Evolutionary conservation across 2,329 filamentous ascomycete species (phyloP).

Genomic region (Byssochlamys sp.): DNA sequence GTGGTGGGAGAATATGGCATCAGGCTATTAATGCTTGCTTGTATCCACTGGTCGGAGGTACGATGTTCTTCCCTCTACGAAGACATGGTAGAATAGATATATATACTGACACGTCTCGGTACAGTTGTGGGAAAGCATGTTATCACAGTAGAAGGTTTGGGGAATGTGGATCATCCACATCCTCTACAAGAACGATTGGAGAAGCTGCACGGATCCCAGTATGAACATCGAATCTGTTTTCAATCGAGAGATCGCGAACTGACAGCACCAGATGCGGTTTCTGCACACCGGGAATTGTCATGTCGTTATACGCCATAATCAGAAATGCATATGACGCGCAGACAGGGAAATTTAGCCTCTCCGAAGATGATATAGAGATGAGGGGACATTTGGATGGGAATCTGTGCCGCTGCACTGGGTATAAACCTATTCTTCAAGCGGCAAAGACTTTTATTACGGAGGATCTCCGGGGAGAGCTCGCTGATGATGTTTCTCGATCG

Average conservation of each 20-base stretch:
- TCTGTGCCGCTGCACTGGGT: slow-evolving; percentile 77
- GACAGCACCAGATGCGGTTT: slow-evolving; percentile 52
- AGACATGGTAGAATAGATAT: background rate
- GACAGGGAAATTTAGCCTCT: slow-evolving; percentile 62
- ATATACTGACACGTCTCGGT: background rate
- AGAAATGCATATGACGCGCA: slow-evolving; percentile 72
- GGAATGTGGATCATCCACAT: slow-evolving; percentile 68
- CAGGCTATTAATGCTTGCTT: slow-evolving; percentile 81
- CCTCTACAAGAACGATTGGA: slow-evolving; percentile 76
- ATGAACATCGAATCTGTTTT: background rate
- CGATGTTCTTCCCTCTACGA: background rate
- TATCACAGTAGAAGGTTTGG: slow-evolving; percentile 84
- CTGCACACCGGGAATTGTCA: slow-evolving; percentile 84
- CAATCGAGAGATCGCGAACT: background rate
- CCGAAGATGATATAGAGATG: slow-evolving; percentile 62
- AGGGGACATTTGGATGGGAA: slow-evolving; percentile 80
- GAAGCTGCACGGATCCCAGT: slow-evolving; percentile 72
- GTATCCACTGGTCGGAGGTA: slow-evolving; percentile 64
- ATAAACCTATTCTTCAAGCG: slow-evolving; percentile 75
- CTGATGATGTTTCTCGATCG: slow-evolving; percentile 40
- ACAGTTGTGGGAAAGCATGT: slow-evolving; percentile 79
- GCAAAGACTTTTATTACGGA: slow-evolving; percentile 62
- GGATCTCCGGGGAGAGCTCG: slow-evolving; percentile 41
- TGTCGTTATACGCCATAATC: slow-evolving; percentile 34
- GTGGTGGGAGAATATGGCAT: slow-evolving; percentile 73